Conservation (phyloP, 352 stramenopile species). For the Phytophthora quininea region DNA sequence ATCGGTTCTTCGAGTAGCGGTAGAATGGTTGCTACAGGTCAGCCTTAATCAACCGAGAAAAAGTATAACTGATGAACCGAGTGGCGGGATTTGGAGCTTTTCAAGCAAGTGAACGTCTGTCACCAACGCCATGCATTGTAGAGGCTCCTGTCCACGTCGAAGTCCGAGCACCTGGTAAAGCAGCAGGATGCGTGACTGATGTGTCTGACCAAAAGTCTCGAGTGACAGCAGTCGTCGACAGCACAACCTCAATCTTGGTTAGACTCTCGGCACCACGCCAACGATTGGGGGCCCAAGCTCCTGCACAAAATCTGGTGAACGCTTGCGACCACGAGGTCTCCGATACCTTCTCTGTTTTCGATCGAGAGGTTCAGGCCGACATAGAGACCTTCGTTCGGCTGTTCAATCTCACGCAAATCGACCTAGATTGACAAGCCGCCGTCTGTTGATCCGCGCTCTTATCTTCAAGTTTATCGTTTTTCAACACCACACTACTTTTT, state of each 20-base stretch:
- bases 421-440: not conserved
- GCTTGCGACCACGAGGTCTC: not conserved
- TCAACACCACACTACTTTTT: not conserved
- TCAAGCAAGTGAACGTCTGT: conserved; percentile 14
- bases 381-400: not conserved
- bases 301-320: conserved; percentile 11
- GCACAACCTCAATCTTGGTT: conserved; percentile 18
- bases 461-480: conserved; percentile 5
- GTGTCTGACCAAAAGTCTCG: conserved; percentile 11
- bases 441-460: conserved; percentile 14
- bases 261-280: conserved; percentile 26
- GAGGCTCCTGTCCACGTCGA: not conserved
- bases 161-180: conserved; percentile 1
- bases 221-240: conserved; percentile 1
- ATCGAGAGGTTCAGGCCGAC: no score
- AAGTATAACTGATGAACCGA: not conserved
- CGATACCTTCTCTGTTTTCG: not conserved
- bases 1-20: conserved; percentile 37
- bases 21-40: conserved; percentile 26
- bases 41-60: no score
- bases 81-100: not conserved
- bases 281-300: conserved; percentile 21
- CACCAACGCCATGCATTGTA: not conserved
- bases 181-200: conserved; percentile 7
- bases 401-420: conserved; percentile 9